Evolutionary conservation across 2,329 filamentous ascomycete genomes (phyloP), one percentile per base, ranked within the genome.

Genomic region (Leptographium procerum): DNA sequence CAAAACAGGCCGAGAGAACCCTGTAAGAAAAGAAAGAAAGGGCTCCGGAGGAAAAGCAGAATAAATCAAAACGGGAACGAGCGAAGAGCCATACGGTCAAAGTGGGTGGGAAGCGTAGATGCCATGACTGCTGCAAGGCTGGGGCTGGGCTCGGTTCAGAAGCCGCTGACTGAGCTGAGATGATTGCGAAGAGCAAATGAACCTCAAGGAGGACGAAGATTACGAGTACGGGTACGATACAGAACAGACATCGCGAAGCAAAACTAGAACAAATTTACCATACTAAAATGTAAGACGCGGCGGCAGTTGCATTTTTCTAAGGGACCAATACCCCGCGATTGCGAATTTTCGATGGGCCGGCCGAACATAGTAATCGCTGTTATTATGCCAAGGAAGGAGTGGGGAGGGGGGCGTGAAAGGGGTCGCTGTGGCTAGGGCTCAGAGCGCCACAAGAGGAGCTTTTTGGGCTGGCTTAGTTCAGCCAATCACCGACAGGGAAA

Each of bases 51-150:
- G 22, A 43, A 4, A 13, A 26, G 45, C 4, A 57, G 24, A 48
- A 28, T 11, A 47, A 19, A 55, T 26, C 14, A 24, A 29, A 34
- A 45, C 8, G 31, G 22, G 6, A 53, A 52, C 6, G 43, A 24
- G 22, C 8, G 14, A 31, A 48, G 14, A 29, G 16, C 3, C 56
- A n/a, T 56, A 63, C 62, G 61, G 52, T 64, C 61, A 59, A 56
- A 64, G 58, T 60, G 54, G 57, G 60, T 60, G 22, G 62, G 59
- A 56, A 57, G 52, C 22, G 40, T n/a, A 43, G 61, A 57, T 36
- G 58, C 53, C 62, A 62, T 64, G 43, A 51, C 50, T 45, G 50
- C 33, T n/a, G n/a, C n/a, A n/a, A n/a, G n/a, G n/a, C n/a, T n/a
- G n/a, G n/a, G n/a, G n/a, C n/a, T n/a, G n/a, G 40, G 36, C 16